Conservation (phyloP, 2,329 filamentous ascomycete species). For the Sporothrix inflata region DNA sequence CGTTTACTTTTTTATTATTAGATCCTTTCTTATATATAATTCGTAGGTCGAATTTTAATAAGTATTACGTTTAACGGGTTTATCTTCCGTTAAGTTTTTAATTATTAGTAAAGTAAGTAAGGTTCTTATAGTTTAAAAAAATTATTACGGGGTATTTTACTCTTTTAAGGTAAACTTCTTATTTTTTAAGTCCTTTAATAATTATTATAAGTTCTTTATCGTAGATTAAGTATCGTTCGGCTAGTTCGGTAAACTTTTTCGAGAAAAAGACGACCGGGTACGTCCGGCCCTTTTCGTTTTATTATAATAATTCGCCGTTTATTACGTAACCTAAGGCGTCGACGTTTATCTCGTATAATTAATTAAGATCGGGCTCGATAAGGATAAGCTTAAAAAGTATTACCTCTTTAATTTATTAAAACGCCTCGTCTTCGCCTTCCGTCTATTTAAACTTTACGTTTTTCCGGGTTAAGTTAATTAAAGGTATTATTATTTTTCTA, state of each 20-base stretch:
- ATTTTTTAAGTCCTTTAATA: not conserved
- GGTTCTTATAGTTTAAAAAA: not conserved
- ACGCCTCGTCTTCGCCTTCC: too few species aligned
- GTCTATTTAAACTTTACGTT: not conserved
- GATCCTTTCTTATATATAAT: not conserved
- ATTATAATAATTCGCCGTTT: not conserved
- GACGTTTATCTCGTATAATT: not conserved
- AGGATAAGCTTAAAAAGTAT: not conserved
- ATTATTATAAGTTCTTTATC: not conserved
- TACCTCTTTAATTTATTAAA: not conserved
- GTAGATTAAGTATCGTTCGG: not conserved
- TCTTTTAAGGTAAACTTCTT: not conserved
- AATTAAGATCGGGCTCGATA: not conserved
- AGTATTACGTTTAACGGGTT: not conserved
- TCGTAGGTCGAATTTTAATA: not conserved
- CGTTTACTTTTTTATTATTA: not conserved
- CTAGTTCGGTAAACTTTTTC: not conserved
- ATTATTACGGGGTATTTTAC: not conserved
- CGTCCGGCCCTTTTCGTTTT: not conserved
- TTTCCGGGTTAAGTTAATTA: not conserved
- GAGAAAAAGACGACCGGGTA: not conserved
- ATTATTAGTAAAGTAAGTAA: not conserved
- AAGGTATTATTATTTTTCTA: not conserved
- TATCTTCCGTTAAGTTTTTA: not conserved
- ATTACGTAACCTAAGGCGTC: not conserved